phyloP scores from a whole-genome alignment of 495 filamentous ascomycete genomes.

The Tuber microsphaerosporum region DNA sequence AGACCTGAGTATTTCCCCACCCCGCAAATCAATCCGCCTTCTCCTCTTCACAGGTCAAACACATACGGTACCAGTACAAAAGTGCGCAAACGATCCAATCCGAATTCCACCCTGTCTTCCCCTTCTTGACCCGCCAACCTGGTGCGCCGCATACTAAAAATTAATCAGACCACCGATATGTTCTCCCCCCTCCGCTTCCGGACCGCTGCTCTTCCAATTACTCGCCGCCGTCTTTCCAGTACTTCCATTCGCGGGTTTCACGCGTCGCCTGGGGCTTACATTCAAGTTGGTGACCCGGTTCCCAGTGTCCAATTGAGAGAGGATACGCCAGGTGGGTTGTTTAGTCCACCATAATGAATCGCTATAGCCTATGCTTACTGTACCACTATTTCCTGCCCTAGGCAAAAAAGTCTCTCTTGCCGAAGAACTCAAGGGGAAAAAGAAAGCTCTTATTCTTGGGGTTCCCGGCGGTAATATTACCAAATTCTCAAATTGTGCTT shows the following conservation, averaged over 20 bases:
- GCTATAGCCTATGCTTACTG: neutral
- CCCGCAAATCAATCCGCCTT: neutral
- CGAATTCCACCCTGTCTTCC: neutral
- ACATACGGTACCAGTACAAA: no score
- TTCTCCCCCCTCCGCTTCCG: constrained; percentile 14
- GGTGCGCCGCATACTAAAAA: neutral
- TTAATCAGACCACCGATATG: constrained; percentile 8
- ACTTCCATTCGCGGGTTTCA: constrained; percentile 48
- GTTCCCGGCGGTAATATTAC: constrained; percentile 60
- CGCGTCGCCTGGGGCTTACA: constrained; percentile 47
- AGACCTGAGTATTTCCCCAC: neutral
- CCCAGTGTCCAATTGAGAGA: constrained; percentile 59
- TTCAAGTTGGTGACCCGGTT: constrained; percentile 57
- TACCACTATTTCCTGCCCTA: constrained; percentile 40
- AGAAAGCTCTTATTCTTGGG: constrained; percentile 71
- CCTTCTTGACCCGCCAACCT: neutral
- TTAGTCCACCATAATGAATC: constrained; percentile 26
- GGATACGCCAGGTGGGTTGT: constrained; percentile 45
- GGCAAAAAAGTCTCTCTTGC: constrained; percentile 83
- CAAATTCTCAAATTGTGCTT: neutral
- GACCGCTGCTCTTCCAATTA: neutral
- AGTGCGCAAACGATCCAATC: neutral
- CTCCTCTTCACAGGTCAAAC: neutral
- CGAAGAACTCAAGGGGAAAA: constrained; percentile 59
- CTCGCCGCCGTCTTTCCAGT: constrained; percentile 4